Conservation (phyloP, 208 protist species). For the Endotrypanum monterogeii region DNA sequence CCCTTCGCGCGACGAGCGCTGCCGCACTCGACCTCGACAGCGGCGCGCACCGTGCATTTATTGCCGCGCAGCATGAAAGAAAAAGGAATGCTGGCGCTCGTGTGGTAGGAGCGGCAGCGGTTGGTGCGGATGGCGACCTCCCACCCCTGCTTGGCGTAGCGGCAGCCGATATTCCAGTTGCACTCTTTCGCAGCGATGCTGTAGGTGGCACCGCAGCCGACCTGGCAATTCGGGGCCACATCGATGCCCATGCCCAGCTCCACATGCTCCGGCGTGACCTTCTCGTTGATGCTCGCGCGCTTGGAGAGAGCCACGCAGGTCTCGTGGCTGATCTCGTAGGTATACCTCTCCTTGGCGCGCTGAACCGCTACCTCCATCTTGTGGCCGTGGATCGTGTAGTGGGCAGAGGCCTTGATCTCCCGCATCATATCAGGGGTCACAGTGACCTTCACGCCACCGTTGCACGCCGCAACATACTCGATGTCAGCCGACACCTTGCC, state of each 20-base stretch:
- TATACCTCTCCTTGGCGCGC: constrained; percentile 41
- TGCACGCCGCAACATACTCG: constrained; percentile 60
- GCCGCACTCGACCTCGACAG: constrained; percentile 53
- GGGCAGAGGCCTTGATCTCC: constrained; percentile 41
- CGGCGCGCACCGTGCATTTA: constrained; percentile 35
- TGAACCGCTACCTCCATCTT: constrained; percentile 56
- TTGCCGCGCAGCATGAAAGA: constrained; percentile 36
- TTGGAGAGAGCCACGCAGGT: constrained; percentile 39
- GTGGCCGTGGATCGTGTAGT: constrained; percentile 56
- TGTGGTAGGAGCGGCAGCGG: constrained; percentile 48
- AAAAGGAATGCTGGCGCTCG: constrained; percentile 49
- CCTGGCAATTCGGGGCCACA: constrained; percentile 53
- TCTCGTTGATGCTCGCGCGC: constrained; percentile 65
- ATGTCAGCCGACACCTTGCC: constrained; percentile 54
- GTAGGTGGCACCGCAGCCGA: constrained; percentile 68
- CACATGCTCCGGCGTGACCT: constrained; percentile 52
- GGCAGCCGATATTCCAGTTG: constrained; percentile 69
- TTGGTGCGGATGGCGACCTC: constrained; percentile 60
- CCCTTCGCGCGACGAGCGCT: constrained; percentile 18
- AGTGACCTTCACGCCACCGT: constrained; percentile 54
- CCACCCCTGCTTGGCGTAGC: constrained; percentile 45
- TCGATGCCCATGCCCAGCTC: constrained; percentile 64
- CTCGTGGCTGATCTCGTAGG: constrained; percentile 54
- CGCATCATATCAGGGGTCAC: constrained; percentile 37
- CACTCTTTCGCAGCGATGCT: constrained; percentile 50